Conservation (phyloP, 805 yeast species). For the Brettanomyces nanus region DNA sequence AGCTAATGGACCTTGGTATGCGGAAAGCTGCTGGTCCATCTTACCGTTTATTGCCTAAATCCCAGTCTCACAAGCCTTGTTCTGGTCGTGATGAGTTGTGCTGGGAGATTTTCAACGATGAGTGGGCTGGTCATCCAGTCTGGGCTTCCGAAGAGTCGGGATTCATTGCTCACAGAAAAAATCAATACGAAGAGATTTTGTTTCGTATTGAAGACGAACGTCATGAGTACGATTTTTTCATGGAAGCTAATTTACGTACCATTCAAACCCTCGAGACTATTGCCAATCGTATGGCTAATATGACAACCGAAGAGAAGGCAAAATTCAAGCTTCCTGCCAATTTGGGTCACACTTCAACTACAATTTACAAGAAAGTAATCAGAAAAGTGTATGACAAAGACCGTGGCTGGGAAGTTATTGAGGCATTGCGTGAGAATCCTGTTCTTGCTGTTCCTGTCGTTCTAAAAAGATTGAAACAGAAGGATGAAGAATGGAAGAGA, state of each 20-base stretch:
- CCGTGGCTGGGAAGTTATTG: constrained; percentile 92
- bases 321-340: constrained; percentile 86
- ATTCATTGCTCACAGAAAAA: constrained; percentile 96
- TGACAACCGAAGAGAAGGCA: constrained; percentile 86
- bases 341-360: constrained; percentile 81
- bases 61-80: constrained; percentile 94
- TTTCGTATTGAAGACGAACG: constrained; percentile 96
- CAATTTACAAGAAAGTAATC: constrained; percentile 89
- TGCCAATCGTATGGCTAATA: constrained; percentile 86
- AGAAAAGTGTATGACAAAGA: constrained; percentile 90
- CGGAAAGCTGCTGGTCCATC: constrained; percentile 96
- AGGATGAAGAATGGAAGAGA: constrained; percentile 98
- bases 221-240: constrained; percentile 91
- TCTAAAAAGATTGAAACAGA: constrained; percentile 85
- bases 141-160: constrained; percentile 99
- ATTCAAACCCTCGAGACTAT: constrained; percentile 93
- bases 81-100: constrained; percentile 98
- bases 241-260: constrained; percentile 91
- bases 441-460: constrained; percentile 93
- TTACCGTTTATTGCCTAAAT: constrained; percentile 84
- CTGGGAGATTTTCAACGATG: constrained; percentile 97
- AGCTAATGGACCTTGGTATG: constrained; percentile 77
- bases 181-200: constrained; percentile 93
- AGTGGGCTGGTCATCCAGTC: constrained; percentile 99
- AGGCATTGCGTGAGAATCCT: constrained; percentile 92